Conservation (phyloP, 305 asterid species). For the Withania somnifera region DNA sequence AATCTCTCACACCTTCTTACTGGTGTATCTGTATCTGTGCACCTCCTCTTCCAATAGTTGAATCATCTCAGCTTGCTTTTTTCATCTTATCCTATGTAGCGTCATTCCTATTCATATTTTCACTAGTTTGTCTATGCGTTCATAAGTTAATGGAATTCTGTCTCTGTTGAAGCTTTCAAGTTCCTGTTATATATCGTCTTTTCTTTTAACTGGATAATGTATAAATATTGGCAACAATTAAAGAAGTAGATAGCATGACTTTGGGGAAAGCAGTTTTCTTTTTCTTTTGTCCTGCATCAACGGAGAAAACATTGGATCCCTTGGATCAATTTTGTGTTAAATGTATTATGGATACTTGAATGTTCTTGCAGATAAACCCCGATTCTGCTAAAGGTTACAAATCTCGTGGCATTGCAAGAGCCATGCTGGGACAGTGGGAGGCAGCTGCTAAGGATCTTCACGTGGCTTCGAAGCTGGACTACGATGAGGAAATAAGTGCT, state of each 20-base stretch:
- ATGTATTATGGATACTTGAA: not conserved
- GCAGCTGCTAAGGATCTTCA: slow-evolving; percentile 91
- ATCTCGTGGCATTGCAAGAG: slow-evolving; percentile 78
- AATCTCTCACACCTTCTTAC: no score
- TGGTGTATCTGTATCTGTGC: no score
- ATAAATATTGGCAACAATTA: not conserved
- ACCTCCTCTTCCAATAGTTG: no score
- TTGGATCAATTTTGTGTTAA: not conserved
- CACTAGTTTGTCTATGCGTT: no score
- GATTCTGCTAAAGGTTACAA: slow-evolving; percentile 97
- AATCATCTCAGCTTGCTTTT: no score
- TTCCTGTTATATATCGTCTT: no score
- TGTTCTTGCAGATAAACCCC: slow-evolving; percentile 58
- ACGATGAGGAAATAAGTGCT: slow-evolving; percentile 76
- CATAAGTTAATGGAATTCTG: no score
- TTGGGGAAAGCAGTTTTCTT: not conserved
- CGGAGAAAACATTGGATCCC: not conserved
- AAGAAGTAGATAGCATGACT: not conserved
- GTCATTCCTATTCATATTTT: no score
- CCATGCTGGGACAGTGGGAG: slow-evolving; percentile 88
- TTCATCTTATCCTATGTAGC: no score
- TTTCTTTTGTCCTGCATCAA: not conserved
- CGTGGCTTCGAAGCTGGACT: slow-evolving; percentile 78
- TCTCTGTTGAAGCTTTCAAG: no score
- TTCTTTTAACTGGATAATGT: no score